These are phyloP conservation scores for Coffea humblotiana DNA, from an alignment of 305 asterid species.

Conservation along the genomic window DNA sequence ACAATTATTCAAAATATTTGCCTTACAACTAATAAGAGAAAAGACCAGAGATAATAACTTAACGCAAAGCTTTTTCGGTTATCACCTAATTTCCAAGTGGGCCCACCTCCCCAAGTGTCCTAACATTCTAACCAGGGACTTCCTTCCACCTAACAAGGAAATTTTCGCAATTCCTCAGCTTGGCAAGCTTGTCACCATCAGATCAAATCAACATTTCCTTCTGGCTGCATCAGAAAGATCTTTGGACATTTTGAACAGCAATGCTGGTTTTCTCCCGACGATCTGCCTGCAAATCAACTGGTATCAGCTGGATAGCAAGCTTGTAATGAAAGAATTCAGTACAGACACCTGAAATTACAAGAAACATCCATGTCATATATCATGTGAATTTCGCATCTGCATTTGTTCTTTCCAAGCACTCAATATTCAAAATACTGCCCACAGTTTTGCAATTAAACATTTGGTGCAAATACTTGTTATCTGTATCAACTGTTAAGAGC, in stretches of 20 bases:
- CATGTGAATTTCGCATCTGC: not conserved
- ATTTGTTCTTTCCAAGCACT: not conserved
- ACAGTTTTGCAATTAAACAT: not conserved
- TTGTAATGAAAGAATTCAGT: constrained; percentile 35
- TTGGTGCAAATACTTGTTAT: not conserved
- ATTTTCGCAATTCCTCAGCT: constrained; percentile 4
- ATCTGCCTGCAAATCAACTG: constrained; percentile 28
- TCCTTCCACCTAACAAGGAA: constrained; percentile 28
- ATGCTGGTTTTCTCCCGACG: constrained; percentile 14
- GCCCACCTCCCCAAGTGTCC: constrained; percentile 23
- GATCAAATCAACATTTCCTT: constrained; percentile 23
- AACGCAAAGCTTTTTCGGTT: constrained; percentile 21
- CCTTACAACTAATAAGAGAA: constrained; percentile 28
- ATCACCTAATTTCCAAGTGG: constrained; percentile 28
- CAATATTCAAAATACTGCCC: not conserved
- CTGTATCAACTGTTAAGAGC: not conserved
- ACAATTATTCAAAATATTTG: constrained; percentile 26
- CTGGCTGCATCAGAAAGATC: constrained; percentile 19
- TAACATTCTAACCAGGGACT: constrained; percentile 28
- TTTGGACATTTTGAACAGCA: not conserved
- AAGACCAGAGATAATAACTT: constrained; percentile 22
- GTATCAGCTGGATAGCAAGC: constrained; percentile 40
- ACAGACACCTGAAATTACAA: constrained; percentile 37
- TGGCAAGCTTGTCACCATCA: constrained; percentile 1
- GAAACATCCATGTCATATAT: not conserved